Base-by-base conservation (phyloP, 768 basidiomycete species). In the Gymnopilus dilepis region DNA sequence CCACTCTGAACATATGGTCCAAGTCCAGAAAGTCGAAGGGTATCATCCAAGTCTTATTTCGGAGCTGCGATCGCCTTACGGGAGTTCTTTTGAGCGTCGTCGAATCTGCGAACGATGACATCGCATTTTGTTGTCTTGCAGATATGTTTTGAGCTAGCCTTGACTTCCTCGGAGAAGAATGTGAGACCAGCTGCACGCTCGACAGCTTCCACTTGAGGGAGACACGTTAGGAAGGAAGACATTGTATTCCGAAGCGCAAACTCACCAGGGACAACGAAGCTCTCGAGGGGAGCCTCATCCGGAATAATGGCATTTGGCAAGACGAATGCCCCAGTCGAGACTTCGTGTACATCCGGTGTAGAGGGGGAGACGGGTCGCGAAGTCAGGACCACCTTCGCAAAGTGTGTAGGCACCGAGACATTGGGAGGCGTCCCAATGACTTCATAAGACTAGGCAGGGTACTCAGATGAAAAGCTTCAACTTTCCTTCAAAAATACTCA, bases 401-500 rank as follows among this genome's bases (percentile, higher is more conserved):
- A 99, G 73, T 99, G 97, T 5, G 97, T 99, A 1, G 97, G 97
- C 17, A 99, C 97, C 51, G 92, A 82, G 60, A 98, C 80, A 69
- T 91, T 94, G 11, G 95, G 94, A 11, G 95, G 94, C 17, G 84
- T 84, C 0, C 97, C 97, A 66, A 99, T 99, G 42, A 99, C 91
- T 82, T 99, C 97, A 72, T 99, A 88, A 3, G 85, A 88, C 95
- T 98, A 48, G 33, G 13, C 56, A 22, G 48, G 48, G 55, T 45
- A 6, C 55, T 26, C 22, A 54, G 22, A 7, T 43, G 9, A 21
- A 8, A 26, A 19, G 7, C 5, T 40, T 56, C 13, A 33, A 34
- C 42, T 52, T 21, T 24, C 52, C 1, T 11, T 33, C 28, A 7
- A 19, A 15, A 41, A 3, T 34, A 85, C 93, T 76, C 69, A 97